Evolutionary conservation across 1,284 basidiomycete species (phyloP), one percentile per base, ranked within the genome.

Genomic region (Earliella scabrosa): DNA sequence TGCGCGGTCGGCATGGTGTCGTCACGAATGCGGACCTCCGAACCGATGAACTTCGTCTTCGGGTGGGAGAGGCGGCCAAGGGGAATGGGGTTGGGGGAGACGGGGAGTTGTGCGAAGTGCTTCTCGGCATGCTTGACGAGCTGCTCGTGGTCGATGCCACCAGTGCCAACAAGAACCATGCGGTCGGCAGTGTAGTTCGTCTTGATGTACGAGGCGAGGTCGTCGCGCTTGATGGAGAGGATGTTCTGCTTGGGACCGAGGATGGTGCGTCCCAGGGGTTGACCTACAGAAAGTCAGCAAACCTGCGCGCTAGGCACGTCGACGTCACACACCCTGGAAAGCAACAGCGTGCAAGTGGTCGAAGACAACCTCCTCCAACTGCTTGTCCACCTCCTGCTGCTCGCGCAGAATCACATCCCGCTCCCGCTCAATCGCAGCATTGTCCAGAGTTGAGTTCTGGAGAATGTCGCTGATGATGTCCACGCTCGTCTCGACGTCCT

Each of bases 331-430:
- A 92, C 93, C 86, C 77, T 95, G 92, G 87, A 96, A 99, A 59
- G 97, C 97, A 64, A 98, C 88, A 50, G 96, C 82, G 77, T 99
- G 97, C 61, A 99, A 78, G 74, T 99, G 97, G 79, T 99, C 97
- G 70, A 99, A 99, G 20, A 99, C 95, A 68, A 99, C 97, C 77
- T 99, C 97, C 80, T 98, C 95, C 58, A 92, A 77, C 80, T 97
- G 95, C 82, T 98, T 98, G 78, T 98, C 95, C 43, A 99, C 97
- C 80, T 99, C 97, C 80, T 98, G 93, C 80, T 98, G 95, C 76
- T 99, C 97, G 62, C 97, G 84, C 56, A 99, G 77, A 67, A 99
- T 99, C 56, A 99, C 97, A 73, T 97, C 95, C 47, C 97, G 87
- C 80, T 99, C 97, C 65, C 96, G 83, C 79, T 99, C 97, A 67